Evolutionary conservation across 441 rosid species (phyloP), one percentile per base, ranked within the genome.

Genomic region (Gossypium gossypioides): DNA sequence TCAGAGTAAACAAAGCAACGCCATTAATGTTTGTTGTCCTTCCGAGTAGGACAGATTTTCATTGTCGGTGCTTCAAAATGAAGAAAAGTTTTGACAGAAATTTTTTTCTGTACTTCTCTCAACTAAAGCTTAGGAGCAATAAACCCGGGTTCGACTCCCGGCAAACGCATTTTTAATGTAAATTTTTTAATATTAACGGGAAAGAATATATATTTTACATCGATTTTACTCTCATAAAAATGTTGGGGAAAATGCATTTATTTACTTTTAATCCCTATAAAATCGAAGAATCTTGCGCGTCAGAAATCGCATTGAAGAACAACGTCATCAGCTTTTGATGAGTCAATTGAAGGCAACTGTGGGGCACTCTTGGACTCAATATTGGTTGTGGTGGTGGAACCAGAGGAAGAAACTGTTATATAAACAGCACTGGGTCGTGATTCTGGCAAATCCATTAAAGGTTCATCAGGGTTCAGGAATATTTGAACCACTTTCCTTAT

Each of bases 101-200:
- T 0, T 37, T 37, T 37, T 1, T 7, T 37, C 42, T 37, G 42
- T 37, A 7, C 10, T 37, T 37, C 10, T 37, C 10, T 37, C 42
- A 37, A 37, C 10, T 37, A 7, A 34, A 37, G 42, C 42, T 37
- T 37, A 7, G 42, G 42, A 84, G 86, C 86, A 87, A 84, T 86
- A 87, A 87, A 83, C 87, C 91, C 88, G 86, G 86, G 87, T 89
- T 87, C 86, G 84, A 89, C 88, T 88, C 88, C 87, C 85, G 87
- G 86, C 83, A 87, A 12, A 89, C 86, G 86, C 86, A 85, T n/a
- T 51, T 7, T 37, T 37, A 37, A 37, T 37, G 42, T 37, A 37
- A 7, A 7, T 37, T 37, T 37, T 37, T 37, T 37, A 37, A 7
- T 37, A 37, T 37, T 37, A 37, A 37, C 42, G 42, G 42, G 42